A percentile compares a stretch with the other conserved stretches of the same genome.
phyloP scores from a whole-genome alignment of 2,329 filamentous ascomycete genomes.

The Aspergillus sergii region DNA sequence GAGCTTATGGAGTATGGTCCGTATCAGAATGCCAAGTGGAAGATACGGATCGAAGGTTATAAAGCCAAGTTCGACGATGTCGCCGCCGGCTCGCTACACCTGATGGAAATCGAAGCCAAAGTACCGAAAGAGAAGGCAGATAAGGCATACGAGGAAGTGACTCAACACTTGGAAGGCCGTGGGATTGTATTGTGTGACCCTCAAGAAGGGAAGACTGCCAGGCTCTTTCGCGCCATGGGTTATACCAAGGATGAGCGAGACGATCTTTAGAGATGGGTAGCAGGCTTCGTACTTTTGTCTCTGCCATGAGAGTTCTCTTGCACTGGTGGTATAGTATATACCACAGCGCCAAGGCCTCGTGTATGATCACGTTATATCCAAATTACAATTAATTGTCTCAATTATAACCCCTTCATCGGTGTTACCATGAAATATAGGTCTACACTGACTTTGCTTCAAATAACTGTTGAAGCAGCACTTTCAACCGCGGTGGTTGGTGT shows the following conservation, averaged over 20 bases:
- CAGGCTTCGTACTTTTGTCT: neutral
- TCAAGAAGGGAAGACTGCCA: neutral
- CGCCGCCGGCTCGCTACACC: neutral
- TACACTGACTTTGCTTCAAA: neutral
- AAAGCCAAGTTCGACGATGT: constrained; percentile 13
- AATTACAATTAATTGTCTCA: neutral
- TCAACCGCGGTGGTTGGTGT: no score
- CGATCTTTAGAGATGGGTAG: neutral
- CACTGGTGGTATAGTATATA: no score
- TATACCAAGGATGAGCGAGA: neutral
- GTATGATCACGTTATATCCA: neutral
- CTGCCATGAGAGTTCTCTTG: no score
- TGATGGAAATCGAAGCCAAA: constrained; percentile 12
- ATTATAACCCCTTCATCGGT: neutral
- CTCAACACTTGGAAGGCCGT: neutral
- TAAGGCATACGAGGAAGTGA: neutral
- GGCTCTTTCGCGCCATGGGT: neutral
- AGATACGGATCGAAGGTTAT: constrained; percentile 4
- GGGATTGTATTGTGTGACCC: neutral
- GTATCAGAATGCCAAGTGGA: constrained; percentile 10
- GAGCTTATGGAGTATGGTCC: constrained; percentile 1
- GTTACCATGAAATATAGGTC: no score
- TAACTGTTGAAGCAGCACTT: neutral
- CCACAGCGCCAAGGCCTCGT: no score
- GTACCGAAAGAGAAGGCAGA: neutral